A percentile compares a stretch with the other conserved stretches of the same genome.
phyloP scores from a whole-genome alignment of 306 rosid species.

The Echinosophora koreensis region DNA sequence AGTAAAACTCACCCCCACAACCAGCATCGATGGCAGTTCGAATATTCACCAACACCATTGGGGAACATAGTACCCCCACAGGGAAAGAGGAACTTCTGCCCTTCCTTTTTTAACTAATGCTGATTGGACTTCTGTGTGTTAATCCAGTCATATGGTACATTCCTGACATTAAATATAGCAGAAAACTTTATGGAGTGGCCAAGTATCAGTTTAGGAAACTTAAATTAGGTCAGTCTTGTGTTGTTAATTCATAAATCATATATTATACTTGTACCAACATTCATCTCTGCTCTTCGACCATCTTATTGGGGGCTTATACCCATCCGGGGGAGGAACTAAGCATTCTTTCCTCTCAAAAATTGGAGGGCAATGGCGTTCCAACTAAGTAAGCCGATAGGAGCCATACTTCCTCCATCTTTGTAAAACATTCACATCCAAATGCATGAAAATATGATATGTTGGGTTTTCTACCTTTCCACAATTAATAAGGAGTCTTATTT shows the following conservation, averaged over 20 bases:
- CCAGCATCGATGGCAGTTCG: constrained; percentile 98
- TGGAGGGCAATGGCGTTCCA: constrained; percentile 98
- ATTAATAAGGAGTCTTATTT: too few species aligned
- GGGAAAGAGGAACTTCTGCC: constrained; percentile 92
- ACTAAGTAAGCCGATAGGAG: constrained; percentile 68
- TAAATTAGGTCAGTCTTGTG: not conserved
- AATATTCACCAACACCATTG: constrained; percentile 84
- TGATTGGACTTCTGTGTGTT: constrained; percentile 96
- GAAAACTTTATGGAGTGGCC: constrained; percentile 11
- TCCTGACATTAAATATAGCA: constrained; percentile 63
- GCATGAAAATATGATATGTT: too few species aligned
- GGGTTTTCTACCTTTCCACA: too few species aligned
- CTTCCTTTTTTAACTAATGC: constrained; percentile 94
- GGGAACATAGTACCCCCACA: constrained; percentile 99
- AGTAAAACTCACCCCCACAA: constrained; percentile 85
- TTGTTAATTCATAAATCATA: constrained; percentile 10
- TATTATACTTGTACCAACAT: constrained; percentile 94
- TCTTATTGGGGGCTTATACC: constrained; percentile 85
- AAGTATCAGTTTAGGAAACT: constrained; percentile 28
- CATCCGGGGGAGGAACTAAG: constrained; percentile 95
- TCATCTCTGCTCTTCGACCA: constrained; percentile 96
- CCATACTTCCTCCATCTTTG: constrained; percentile 97
- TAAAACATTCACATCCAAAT: too few species aligned
- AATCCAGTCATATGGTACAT: constrained; percentile 97
- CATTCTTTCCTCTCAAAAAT: constrained; percentile 86